Evolutionary conservation across 768 basidiomycete species (phyloP).

Genomic region (Nidula microcarpa): DNA sequence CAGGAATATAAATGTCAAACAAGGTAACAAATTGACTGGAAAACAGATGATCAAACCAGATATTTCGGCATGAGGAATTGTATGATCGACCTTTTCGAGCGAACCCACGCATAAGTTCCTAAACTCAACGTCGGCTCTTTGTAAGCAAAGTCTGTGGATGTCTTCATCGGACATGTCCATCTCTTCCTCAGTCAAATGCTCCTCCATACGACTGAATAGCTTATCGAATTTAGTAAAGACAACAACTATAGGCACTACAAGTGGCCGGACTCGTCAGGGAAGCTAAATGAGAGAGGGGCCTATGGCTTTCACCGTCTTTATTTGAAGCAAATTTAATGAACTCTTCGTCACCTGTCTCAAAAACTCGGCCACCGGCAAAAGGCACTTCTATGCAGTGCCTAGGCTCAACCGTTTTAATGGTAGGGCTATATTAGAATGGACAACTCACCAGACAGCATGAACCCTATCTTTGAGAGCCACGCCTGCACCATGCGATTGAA

Average conservation of each 20-base stretch:
- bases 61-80: background rate
- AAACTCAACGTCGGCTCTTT: background rate
- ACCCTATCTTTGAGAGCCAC: background rate
- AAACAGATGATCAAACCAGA: background rate
- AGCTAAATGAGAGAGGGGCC: background rate
- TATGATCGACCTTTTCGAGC: background rate
- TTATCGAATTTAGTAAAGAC: background rate
- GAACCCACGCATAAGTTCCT: background rate
- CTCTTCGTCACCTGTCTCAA: background rate
- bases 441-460: background rate
- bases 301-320: background rate
- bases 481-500: background rate
- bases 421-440: background rate
- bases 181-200: background rate
- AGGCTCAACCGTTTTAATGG: background rate
- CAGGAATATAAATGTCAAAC: background rate
- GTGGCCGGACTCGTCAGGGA: background rate
- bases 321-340: background rate
- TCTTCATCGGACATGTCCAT: background rate
- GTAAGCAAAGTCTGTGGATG: background rate
- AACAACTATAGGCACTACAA: background rate
- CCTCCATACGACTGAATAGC: background rate
- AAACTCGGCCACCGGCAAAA: background rate
- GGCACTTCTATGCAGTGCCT: background rate
- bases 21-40: background rate